Evolutionary conservation across 805 yeast species (phyloP), one percentile per base, ranked within the genome.

Genomic region (Zygosaccharomyces gambellarensis): DNA sequence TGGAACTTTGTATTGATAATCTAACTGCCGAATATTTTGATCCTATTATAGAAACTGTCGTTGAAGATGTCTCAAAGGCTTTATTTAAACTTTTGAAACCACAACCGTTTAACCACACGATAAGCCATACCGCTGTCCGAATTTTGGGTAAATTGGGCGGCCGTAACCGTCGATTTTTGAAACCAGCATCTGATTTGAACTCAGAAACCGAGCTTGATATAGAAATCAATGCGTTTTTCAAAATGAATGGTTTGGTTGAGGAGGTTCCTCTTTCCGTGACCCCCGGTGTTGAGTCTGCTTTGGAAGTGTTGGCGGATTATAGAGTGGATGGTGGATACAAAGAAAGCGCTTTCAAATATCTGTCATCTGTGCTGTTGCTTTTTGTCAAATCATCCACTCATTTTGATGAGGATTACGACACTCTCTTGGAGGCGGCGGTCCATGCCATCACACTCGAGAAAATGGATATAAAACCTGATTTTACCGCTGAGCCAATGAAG

Each of bases 81-180:
- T 73, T 94, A 30, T 94, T 97, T 92, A 83, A 80, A 53, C 94
- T 92, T 58, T 69, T 94, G 56, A 83, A 83, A 60, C 99, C 99
- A 1, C 77, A 90, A 31, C 98, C 99, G 0, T 90, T 89, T 64
- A 88, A 87, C 57, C 98, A 94, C 59, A 95, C 89, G 56, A 96
- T 90, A 57, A 85, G 96, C 14, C 99, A 94, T 64, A 89, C 96
- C 0, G 90, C 98, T 0, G 82, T 94, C 48, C 77, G 98, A 53
- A 89, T 94, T 34, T 72, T 94, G 45, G 99, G 99, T 45, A 94
- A 95, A 64, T 72, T 94, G 14, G 99, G 99, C 34, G 99, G 99
- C 1, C 79, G 99, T 62, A 94, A 94, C 60, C 82, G 97, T 58
- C 82, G 85, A 46, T 88, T 89, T 63, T 76, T 94, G 59, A 81